Evolutionary conservation across 2,329 filamentous ascomycete species (phyloP), one percentile per base, ranked within the genome.

Genomic region (Lachnellula arida): DNA sequence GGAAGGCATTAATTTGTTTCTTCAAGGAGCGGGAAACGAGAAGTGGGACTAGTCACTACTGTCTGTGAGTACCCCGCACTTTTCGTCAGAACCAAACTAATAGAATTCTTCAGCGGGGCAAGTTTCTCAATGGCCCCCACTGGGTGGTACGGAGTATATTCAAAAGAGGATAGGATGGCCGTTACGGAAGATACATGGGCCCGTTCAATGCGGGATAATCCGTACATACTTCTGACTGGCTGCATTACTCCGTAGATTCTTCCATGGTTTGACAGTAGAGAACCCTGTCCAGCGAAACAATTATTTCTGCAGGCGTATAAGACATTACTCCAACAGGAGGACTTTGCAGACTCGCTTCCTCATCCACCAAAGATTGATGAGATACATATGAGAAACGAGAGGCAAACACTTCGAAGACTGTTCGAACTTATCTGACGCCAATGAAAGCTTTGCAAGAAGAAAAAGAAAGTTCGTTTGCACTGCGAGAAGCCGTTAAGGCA

Each of bases 321-420:
- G 71, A 77, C 35, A 54, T 71, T 63, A 61, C 76, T 67, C 35
- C 59, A 65, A 53, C 63, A 61, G 63, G 67, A 22, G 62, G 70
- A 22, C 56, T 62, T 54, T 54, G 66, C 22, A 50, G 88, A 91
- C 53, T 73, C 79, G 4, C 74, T 94, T 1, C 76, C 86, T 0
- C 91, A 88, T 88, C 87, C 84, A 56, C 73, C 77, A 65, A 88
- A 82, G 64, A 91, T 94, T 60, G 89, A 94, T 69, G 88, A 94
- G 67, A 70, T 73, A 1, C 82, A 84, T 0, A 81, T 94, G 54
- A 74, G 86, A 68, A 75, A 90, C 59, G 84, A 87, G 67, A 71
- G 81, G 32, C 83, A 86, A 72, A 84, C 80, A 1, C 66, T 87
- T 47, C 80, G 84, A 69, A 75, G 82, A 1, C 66, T 86, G 82